phyloP scores from a whole-genome alignment of 2,329 filamentous ascomycete genomes.

The Penicillium concentricum region DNA sequence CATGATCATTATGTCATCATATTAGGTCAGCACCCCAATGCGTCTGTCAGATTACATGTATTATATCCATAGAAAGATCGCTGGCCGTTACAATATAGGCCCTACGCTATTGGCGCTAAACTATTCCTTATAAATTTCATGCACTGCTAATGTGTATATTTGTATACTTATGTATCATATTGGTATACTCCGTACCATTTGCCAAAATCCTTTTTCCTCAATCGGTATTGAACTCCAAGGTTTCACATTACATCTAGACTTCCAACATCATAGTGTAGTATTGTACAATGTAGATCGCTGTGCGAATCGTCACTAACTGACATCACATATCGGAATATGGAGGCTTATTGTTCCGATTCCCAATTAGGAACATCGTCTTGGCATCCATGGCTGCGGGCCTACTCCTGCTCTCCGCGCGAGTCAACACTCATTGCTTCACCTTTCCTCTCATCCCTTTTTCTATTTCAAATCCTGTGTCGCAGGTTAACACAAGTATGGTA shows the following conservation, averaged over 20 bases:
- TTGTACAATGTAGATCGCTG: neutral
- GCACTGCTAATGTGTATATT: neutral
- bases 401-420: constrained; percentile 19
- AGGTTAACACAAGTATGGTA: constrained; percentile 14
- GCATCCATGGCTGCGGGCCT: neutral
- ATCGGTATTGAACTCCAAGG: neutral
- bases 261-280: neutral
- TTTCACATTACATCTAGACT: neutral
- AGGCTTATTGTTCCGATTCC: constrained; percentile 15
- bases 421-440: constrained; percentile 13
- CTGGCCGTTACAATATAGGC: neutral
- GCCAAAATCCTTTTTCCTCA: neutral
- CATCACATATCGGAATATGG: constrained; percentile 8
- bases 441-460: neutral
- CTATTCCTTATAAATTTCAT: neutral
- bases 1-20: neutral
- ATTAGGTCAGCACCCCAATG: neutral
- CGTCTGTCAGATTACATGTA: neutral
- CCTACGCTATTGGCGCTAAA: neutral
- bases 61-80: neutral
- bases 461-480: neutral
- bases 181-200: neutral
- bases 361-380: constrained; percentile 4
- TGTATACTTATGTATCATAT: neutral
- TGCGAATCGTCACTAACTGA: neutral